A percentile compares a stretch with the other conserved stretches of the same genome.
Evolutionary conservation across 2,329 filamentous ascomycete species (phyloP).

Genomic region (Fusarium brevicatenulatum): DNA sequence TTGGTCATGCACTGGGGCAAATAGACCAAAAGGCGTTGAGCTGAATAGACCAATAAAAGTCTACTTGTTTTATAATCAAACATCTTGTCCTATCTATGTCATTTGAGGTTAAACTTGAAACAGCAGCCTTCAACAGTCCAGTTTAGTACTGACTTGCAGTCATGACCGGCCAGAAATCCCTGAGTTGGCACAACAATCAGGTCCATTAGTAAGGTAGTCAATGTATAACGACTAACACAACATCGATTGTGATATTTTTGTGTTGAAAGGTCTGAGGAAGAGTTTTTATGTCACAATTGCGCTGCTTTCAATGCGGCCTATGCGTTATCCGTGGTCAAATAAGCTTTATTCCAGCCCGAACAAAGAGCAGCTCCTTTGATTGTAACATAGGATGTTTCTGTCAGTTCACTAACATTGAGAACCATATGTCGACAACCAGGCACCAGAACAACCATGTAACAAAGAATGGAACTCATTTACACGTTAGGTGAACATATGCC

Average conservation of each 20-base stretch:
- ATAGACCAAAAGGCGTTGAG: constrained; percentile 36
- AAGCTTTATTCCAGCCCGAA: background rate
- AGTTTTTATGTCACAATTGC: background rate
- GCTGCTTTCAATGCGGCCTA: background rate
- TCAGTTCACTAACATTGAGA: background rate
- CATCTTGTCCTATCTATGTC: background rate
- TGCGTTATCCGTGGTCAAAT: background rate
- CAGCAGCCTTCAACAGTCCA: background rate
- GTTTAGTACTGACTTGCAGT: background rate
- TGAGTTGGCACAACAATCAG: background rate
- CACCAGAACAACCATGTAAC: background rate
- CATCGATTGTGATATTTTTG: background rate
- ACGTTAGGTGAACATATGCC: too few relatives aligned
- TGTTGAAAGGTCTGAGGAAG: too few relatives aligned
- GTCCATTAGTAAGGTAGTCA: background rate
- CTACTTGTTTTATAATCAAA: background rate
- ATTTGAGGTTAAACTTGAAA: background rate
- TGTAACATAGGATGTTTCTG: background rate
- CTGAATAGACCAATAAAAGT: constrained; percentile 26
- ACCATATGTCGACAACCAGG: background rate
- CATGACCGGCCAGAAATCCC: background rate
- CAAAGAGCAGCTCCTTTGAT: background rate
- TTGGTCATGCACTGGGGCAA: constrained; percentile 28
- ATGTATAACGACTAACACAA: background rate
- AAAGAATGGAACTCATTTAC: background rate